These are phyloP conservation scores for Pontederia paniculata DNA, from an alignment of 176 grass and related monocot genomes.

Conservation along the genomic window DNA sequence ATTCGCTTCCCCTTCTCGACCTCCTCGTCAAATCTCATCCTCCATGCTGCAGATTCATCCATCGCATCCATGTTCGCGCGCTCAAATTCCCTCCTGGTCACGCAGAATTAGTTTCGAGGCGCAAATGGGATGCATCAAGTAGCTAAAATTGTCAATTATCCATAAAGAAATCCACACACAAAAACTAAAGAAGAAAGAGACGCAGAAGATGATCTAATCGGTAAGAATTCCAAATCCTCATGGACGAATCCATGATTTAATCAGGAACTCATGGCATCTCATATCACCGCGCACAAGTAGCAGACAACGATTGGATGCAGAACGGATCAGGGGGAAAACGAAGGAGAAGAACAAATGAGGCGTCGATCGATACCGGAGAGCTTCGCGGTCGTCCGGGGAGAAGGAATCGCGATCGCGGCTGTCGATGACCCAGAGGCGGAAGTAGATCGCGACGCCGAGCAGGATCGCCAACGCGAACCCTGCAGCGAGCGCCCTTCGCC, in stretches of 20 bases:
- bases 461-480: conserved; percentile 8
- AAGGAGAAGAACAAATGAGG: not conserved
- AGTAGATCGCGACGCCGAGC: conserved; percentile 6
- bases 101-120: no score
- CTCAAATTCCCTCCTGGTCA: conserved; percentile 25
- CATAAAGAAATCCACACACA: no score
- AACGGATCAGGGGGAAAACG: not conserved
- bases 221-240: no score
- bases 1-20: conserved; percentile 44
- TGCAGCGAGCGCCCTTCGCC: not conserved
- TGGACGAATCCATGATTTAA: no score
- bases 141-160: no score
- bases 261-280: no score
- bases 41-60: conserved; percentile 98
- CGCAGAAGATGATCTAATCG: no score
- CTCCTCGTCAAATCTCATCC: conserved; percentile 77
- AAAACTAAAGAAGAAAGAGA: no score
- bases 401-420: not conserved
- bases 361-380: not conserved
- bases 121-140: no score
- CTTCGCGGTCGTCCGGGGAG: not conserved
- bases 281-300: no score
- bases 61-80: conserved; percentile 85
- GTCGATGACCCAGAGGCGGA: conserved; percentile 13
- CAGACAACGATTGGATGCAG: not conserved